Evolutionary conservation across 202 grass and related monocot genomes (phyloP), one percentile per base, ranked within the genome.

Genomic region (Miscanthus sacchariflorus): DNA sequence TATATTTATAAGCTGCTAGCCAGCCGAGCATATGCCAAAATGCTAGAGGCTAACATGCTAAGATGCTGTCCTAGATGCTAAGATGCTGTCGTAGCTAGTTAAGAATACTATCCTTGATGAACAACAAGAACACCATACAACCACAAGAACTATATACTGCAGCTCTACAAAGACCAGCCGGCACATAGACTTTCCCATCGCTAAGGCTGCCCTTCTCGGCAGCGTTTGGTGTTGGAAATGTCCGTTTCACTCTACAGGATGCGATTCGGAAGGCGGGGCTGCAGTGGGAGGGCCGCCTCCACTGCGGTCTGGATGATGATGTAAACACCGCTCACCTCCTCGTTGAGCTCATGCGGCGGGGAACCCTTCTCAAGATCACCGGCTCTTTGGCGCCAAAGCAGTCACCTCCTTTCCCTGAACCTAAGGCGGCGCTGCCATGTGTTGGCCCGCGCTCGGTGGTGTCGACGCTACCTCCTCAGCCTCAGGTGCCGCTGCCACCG

Each of bases 281-380:
- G 56, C 17, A 72, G 70, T 92, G 74, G 79, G 23, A 44, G 8
- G 87, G 90, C 28, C 90, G 87, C 77, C 44, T 43, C 23, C 90
- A 89, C 44, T 87, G 87, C 12, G 84, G 90, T 15, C 70, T 92
- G 14, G 87, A 89, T 6, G 80, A 92, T n/a, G 87, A 80, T 0
- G 49, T 75, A 49, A 92, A 92, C 69, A 89, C 87, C 9, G 87
- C 87, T 2, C 50, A 24, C 40, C 84, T 89, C 40, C 79, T 92
- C 7, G 84, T 27, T 2, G 75, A 54, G 19, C 12, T 89, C 35
- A 89, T 92, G 87, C 79, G 44, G 2, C 42, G 61, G 2, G 84
- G 87, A 6, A 11, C 77, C 18, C 14, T 39, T 14, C 70, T 92
- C 46, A 65, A 43, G 12, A 92, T 92, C 48, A 89, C 80, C 0